Percentiles rank a stretch among this genome's conserved stretches.
phyloP scores from a whole-genome alignment of 805 yeast genomes.

The Candida orba region DNA sequence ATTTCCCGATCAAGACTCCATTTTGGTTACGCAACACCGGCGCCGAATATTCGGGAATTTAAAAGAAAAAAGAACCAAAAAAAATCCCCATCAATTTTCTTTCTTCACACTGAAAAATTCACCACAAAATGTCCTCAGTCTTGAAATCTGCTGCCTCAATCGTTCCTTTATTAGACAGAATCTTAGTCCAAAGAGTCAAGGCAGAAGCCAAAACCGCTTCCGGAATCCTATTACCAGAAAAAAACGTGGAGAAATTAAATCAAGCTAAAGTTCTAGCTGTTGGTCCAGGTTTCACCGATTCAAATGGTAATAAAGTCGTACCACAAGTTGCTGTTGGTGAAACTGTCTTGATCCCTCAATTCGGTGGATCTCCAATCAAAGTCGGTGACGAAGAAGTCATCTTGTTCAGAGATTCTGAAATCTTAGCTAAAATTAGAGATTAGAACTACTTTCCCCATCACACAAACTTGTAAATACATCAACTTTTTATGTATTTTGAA shows the following conservation, averaged over 20 bases:
- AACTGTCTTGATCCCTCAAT: constrained; percentile 87
- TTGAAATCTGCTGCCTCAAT: constrained; percentile 80
- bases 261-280: constrained; percentile 89
- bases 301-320: constrained; percentile 64
- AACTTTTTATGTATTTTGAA: too few relatives aligned
- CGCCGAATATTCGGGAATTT: neutral
- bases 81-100: too few relatives aligned
- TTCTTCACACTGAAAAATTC: too few relatives aligned
- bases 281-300: constrained; percentile 86
- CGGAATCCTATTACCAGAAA: constrained; percentile 91
- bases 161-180: constrained; percentile 92
- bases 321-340: constrained; percentile 86
- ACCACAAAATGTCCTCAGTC: constrained; percentile 38
- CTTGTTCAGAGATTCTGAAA: constrained; percentile 88
- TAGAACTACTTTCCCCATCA: constrained; percentile 14
- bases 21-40: neutral
- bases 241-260: constrained; percentile 89
- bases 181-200: constrained; percentile 89
- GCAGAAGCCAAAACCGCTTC: constrained; percentile 88
- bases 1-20: neutral
- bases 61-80: neutral
- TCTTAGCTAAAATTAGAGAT: constrained; percentile 84
- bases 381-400: constrained; percentile 76
- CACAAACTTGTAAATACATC: constrained; percentile 2
- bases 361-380: constrained; percentile 87